These are phyloP conservation scores for Odontarrhena argentea DNA, from an alignment of 345 rosid species.

Conservation along the genomic window DNA sequence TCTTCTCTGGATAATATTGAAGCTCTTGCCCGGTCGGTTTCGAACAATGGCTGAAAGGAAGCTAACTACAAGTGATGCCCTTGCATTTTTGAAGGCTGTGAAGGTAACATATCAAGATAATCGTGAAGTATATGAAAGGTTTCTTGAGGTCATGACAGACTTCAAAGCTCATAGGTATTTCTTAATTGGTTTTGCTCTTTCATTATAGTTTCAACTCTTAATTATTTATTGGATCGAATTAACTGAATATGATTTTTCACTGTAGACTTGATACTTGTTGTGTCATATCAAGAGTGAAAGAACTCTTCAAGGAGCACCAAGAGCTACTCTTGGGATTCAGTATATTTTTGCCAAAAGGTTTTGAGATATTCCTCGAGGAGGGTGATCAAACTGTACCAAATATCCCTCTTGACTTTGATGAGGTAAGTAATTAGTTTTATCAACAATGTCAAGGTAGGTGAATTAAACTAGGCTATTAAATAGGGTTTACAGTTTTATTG, in stretches of 20 bases:
- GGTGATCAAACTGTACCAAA: conserved; percentile 54
- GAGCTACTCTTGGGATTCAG: conserved; percentile 81
- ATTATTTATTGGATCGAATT: background rate
- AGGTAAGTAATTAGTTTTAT: conserved; percentile 64
- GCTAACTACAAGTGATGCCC: conserved; percentile 71
- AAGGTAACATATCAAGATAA: conserved; percentile 64
- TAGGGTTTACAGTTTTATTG: background rate
- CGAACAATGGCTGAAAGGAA: conserved; percentile 50
- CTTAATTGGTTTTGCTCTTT: conserved; percentile 9
- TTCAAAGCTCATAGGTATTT: conserved; percentile 72
- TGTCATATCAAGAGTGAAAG: conserved; percentile 78
- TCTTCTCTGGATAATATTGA: conserved; percentile 36
- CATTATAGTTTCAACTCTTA: background rate
- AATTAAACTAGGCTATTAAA: background rate
- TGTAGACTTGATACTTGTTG: conserved; percentile 68
- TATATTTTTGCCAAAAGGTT: conserved; percentile 82
- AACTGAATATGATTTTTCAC: conserved; percentile 10
- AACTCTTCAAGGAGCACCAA: conserved; percentile 73
- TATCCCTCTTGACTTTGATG: conserved; percentile 62
- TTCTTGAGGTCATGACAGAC: conserved; percentile 81
- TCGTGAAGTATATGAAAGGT: conserved; percentile 67
- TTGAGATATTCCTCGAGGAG: conserved; percentile 58
- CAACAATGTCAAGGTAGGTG: conserved; percentile 70
- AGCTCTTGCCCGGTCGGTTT: conserved; percentile 55
- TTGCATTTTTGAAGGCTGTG: conserved; percentile 67